Evolutionary conservation across 345 rosid species (phyloP), one percentile per base, ranked within the genome.

Genomic region (Gynandropsis gynandra): DNA sequence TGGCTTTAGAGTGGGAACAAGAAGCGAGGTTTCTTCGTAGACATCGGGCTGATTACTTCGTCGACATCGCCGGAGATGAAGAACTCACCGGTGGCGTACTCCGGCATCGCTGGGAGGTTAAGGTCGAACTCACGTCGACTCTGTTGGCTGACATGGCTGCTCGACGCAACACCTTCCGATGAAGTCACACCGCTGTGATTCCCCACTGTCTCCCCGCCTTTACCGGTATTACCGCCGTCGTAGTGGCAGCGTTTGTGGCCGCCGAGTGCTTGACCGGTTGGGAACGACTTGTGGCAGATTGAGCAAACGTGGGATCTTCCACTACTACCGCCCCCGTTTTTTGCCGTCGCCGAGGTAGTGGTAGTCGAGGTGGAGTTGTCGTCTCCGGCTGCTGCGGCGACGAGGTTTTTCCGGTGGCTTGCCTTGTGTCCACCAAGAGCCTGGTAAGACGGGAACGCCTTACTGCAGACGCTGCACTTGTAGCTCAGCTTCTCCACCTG

Each of bases 221-320:
- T 21, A 29, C 59, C 35, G 39, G 59, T 52, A 45, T 37, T 50
- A 12, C 69, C 80, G 39, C 83, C 85, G 45, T 80, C 90, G 40
- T 85, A 85, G 73, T 83, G 96, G 48, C 96, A 74, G 6, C 96
- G 80, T 67, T 87, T 87, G 73, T 87, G 95, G n/a, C 95, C 95
- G 11, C 95, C 95, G 14, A 86, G 47, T n/a, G 95, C 95, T 68
- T 86, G 95, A 33, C 92, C 95, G 6, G 86, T 76, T 4, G 89
- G 72, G 43, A 87, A 87, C 13, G 72, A 47, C 76, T 83, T 87
- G 71, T 74, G 82, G 63, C 96, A 83, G 44, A 83, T 77, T 12
- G 96, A 79, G 50, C 96, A 87, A 72, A 80, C 80, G 60, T 87
- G 96, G 49, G 68, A 56, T 76, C 68, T 83, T 12, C 67, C 82